Evolutionary conservation across 495 filamentous ascomycete species (phyloP), one percentile per base, ranked within the genome.

Genomic region (Xylaria bambusicola): DNA sequence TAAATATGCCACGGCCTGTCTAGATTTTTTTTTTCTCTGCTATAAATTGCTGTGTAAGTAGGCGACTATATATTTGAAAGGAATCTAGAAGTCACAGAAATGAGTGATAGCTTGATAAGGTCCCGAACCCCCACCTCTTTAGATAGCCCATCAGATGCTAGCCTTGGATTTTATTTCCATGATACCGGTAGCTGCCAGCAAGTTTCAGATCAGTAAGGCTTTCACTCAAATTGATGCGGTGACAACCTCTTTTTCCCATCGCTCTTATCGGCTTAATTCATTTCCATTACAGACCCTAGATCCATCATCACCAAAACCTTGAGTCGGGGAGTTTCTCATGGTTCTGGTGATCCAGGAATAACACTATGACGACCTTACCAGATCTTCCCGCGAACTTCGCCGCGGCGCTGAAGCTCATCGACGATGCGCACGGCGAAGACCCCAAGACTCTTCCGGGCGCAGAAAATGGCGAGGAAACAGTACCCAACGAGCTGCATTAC

Each of bases 401-500:
- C 15, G 56, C 61, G 3, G 86, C 88, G 54, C 75, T 90, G 49
- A 62, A 73, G 35, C 74, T 81, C 46, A 91, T 94, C 72, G 88
- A 92, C 76, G 80, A 77, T 52, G 89, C 88, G 9, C 90, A 94
- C 74, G 71, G 81, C 57, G 70, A 80, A 58, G 90, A 94, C 71
- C 89, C 90, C 1, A 75, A 65, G 48, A 71, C 73, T 40, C 54
- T 65, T 47, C 63, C 79, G 38, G 73, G 74, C 41, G 57, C 67
- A 24, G 35, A 49, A 12, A 65, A 55, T 12, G n/a, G 20, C 20
- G 44, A 44, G 20, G 6, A 13, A 48, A 12, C 10, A 36, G 52
- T 83, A 13, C 88, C 90, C 27, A 90, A 87, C 70, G 90, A 94
- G 74, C 84, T 92, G 2, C 82, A 88, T 77, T 93, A 93, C 67